Conservation (phyloP, 768 basidiomycete genomes). For the Tulasnella calospora region DNA sequence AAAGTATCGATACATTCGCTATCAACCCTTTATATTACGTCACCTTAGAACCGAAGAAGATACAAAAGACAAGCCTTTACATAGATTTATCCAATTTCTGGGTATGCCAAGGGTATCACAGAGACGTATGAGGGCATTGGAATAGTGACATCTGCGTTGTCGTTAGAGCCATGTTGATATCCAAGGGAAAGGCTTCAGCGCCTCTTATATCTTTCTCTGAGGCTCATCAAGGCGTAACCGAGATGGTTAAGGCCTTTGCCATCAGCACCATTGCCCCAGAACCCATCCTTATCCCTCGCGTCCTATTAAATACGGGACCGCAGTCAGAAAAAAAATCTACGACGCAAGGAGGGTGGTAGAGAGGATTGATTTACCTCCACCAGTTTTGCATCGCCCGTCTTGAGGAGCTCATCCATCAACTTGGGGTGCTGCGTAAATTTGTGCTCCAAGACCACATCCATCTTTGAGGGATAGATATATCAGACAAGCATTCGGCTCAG, state of each 20-base stretch:
- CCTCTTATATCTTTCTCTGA: conserved; percentile 39
- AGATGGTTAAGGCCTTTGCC: conserved; percentile 58
- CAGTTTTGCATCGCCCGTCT: conserved; percentile 14
- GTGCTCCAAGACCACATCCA: conserved; percentile 21
- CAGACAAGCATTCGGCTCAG: neutral
- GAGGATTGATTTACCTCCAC: conserved; percentile 6
- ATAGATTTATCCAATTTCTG: neutral
- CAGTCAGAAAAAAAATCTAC: neutral
- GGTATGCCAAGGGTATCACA: neutral
- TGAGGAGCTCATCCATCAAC: conserved; percentile 8
- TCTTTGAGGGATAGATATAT: neutral
- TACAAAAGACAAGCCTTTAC: neutral
- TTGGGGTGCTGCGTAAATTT: conserved; percentile 14
- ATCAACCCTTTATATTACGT: neutral
- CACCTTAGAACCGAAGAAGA: neutral
- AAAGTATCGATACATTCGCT: neutral
- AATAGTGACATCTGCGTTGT: neutral
- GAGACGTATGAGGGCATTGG: neutral
- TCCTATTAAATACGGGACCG: neutral
- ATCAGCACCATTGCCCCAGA: conserved; percentile 65
- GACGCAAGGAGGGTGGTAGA: neutral
- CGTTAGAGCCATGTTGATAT: neutral
- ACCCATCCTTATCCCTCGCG: conserved; percentile 41
- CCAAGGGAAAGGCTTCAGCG: neutral
- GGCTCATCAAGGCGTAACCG: conserved; percentile 53